phyloP scores from a whole-genome alignment of 176 grass and related monocot genomes.

The Cocos nucifera region DNA sequence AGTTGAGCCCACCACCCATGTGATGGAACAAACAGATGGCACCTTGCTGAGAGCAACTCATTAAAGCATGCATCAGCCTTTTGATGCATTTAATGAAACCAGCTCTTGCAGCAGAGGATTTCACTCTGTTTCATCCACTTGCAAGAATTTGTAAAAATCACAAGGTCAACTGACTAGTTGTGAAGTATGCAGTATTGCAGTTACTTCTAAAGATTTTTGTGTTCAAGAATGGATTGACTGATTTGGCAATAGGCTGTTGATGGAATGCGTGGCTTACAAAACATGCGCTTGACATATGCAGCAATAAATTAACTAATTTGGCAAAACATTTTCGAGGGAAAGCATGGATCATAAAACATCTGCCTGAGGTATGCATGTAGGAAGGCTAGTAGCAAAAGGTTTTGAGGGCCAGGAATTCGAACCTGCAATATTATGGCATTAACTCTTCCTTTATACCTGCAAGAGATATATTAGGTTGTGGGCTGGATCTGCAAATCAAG shows the following conservation, averaged over 20 bases:
- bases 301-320: too few species aligned
- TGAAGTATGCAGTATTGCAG: too few species aligned
- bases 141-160: too few species aligned
- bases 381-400: too few species aligned
- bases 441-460: not conserved
- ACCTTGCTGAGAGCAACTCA: not conserved
- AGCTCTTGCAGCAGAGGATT: not conserved
- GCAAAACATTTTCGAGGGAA: too few species aligned
- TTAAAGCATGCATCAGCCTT: too few species aligned
- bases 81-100: not conserved
- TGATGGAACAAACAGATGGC: not conserved
- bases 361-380: not conserved
- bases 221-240: too few species aligned
- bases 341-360: too few species aligned
- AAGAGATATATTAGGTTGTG: not conserved
- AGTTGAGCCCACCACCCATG: not conserved
- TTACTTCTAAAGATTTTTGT: not conserved
- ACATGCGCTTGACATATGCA: too few species aligned
- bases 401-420: not conserved
- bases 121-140: not conserved
- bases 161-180: too few species aligned
- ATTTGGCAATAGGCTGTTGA: too few species aligned
- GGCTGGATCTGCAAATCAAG: conserved; percentile 10
- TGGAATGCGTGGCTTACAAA: too few species aligned
- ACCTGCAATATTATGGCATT: not conserved